Base-by-base conservation (phyloP, 2,329 filamentous ascomycete genomes). In the Fusarium praegraminearum region DNA sequence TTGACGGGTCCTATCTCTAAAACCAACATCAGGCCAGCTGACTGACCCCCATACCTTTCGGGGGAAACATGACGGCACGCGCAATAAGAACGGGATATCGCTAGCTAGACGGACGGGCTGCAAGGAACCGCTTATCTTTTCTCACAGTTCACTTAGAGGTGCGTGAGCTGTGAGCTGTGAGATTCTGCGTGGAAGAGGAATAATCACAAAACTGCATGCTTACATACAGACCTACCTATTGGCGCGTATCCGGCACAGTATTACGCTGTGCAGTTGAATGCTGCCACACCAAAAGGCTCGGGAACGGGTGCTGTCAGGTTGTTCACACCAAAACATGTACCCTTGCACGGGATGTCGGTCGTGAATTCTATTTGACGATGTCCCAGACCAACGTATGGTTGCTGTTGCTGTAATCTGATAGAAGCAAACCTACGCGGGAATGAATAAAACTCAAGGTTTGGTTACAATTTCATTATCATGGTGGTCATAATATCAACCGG, bases 81-180 rank as follows among this genome's bases (percentile, higher is more conserved):
- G 50, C 40, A 60, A 69, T 71, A 51, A 64, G 63, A 56, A 57
- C 55, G 70, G 70, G 44, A 55, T 41, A 51, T 51, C 35, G 13
- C 33, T 51, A 36, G 38, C 54, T 53, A 28, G 50, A 62, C 47
- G 49, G 49, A n/a, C 64, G 35, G 49, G n/a, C 67, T 70, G 68
- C 68, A 70, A 71, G 67, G 68, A 62, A 70, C 67, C 54, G 64
- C 57, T 71, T 60, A 56, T 68, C 40, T 30, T 43, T 64, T 69
- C 55, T 62, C 49, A 41, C 36, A 65, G 51, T 28, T 57, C 44
- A 59, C n/a, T 38, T 62, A 45, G 16, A 53, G 46, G 44, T 53
- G 55, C 41, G 40, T 49, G 49, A 41, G n/a, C 35, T 20, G 24
- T 18, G 33, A 52, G 26, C 49, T 30, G 36, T 52, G 43, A 44